Evolutionary conservation across 2,329 filamentous ascomycete genomes (phyloP), one percentile per base, ranked within the genome.

Genomic region (Decorospora gaudefroyi): DNA sequence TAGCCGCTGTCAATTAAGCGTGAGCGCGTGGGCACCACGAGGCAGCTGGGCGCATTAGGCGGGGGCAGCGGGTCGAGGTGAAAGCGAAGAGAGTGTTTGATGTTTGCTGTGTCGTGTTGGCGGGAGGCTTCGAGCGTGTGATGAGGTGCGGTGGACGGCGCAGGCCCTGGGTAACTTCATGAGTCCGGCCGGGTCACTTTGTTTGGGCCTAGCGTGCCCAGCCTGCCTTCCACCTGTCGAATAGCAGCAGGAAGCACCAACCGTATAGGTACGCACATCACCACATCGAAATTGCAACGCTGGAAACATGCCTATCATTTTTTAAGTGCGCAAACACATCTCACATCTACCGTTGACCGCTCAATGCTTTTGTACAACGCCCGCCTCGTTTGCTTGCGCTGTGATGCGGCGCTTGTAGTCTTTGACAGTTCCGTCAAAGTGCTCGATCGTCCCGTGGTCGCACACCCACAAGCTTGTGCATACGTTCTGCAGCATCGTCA

Each of bases 341-440:
- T 18, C 21, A 22, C 31, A 31, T 38, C 16, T 17, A 22, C 22
- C n/a, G n/a, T 23, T 33, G 32, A 5, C 19, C 12, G 15, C 46
- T 58, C 78, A 71, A 46, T 72, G 69, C 51, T 67, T 67, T 68
- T 84, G 83, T 43, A 91, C 93, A 28, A 96, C 91, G 59, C 93
- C 93, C 32, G 87, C 85, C 40, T 86, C 86, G 69, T 95, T 86
- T 15, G 92, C 92, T 74, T 96, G 91, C 10, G 88, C 86, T 12
- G 84, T 83, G 64, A 99, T 96, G 72, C 88, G 85, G 83, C 91
- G 96, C 85, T 99, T 99, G 78, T 99, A 99, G 51, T 88, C 85
- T 74, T 96, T 88, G 38, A 99, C 91, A 61, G 95, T 91, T 22
- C 93, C 93, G 49, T 87, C 84, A 74, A 99, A 99, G 76, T 96